Conservation (phyloP, 371 early-diverging fungal species). For the Mortierella sp. region DNA sequence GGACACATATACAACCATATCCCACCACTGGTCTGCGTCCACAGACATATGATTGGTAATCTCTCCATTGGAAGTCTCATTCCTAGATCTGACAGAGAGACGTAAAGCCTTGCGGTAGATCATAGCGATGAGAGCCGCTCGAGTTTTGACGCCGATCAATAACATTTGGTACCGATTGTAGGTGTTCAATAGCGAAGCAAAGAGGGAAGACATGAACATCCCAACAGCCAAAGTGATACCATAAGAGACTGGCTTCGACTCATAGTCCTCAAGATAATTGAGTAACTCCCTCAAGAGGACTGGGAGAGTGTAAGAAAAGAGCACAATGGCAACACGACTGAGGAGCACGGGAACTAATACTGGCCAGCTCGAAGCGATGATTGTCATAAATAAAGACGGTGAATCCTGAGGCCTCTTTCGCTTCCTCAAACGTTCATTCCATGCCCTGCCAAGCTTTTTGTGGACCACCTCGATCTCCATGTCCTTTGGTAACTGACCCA, state of each 20-base stretch:
- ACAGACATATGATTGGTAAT: constrained; percentile 46
- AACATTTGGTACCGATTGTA: constrained; percentile 48
- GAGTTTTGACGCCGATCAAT: constrained; percentile 16
- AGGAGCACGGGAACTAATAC: constrained; percentile 24
- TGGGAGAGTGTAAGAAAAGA: constrained; percentile 28
- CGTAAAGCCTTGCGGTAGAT: constrained; percentile 38
- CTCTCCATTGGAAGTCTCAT: constrained; percentile 22
- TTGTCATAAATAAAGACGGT: constrained; percentile 28
- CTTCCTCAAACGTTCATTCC: constrained; percentile 17
- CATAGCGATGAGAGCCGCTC: constrained; percentile 34
- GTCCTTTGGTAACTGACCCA: constrained; percentile 20
- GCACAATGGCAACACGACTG: constrained; percentile 22
- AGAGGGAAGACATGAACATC: constrained; percentile 25
- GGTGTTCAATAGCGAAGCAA: constrained; percentile 29
- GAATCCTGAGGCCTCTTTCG: not conserved
- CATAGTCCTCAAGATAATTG: constrained; percentile 29
- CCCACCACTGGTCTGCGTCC: constrained; percentile 42
- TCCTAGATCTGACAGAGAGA: constrained; percentile 32
- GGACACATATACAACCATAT: constrained; percentile 19
- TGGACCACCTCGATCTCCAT: constrained; percentile 9
- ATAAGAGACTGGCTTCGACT: constrained; percentile 22
- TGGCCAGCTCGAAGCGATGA: constrained; percentile 2
- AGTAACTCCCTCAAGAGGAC: constrained; percentile 23
- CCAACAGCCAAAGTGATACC: constrained; percentile 31
- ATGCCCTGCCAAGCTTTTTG: constrained; percentile 3